Base-by-base conservation (phyloP, 1,139 yeast species). In the Saccharomyces pastorianus region DNA sequence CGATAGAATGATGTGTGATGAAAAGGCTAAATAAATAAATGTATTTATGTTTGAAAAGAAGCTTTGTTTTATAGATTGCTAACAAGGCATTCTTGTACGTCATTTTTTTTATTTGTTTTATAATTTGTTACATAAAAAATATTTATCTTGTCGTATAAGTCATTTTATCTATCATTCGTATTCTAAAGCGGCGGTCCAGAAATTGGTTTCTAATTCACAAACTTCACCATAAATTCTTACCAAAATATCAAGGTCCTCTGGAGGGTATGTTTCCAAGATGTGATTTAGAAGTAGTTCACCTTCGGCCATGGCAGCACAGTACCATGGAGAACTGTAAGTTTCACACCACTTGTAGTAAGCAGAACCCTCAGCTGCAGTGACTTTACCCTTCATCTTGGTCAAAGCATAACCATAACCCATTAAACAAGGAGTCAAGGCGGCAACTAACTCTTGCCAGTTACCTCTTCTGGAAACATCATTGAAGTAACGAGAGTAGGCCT, bases 341-440 rank as follows among this genome's bases (percentile, higher is more conserved):
- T 73, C 74, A 13, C 85, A 67, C 95, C 95, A 87, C 14, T 60
- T 61, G 7, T 74, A 68, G 56, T 73, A 73, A 64, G 81, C 84
- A 51, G 70, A 68, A 9, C 13, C 71, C 64, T 54, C 64, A 51
- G 42, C 56, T 2, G 60, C 61, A 1, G 64, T 58, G n/a, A 65
- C 62, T 6, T 53, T 41, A 23, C 59, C 55, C 32, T 62, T 52
- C 42, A 63, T 56, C 25, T 62, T 59, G 3, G 53, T 23, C 5
- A 67, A 55, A 4, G 80, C 81, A 54, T 80, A 78, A 42, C 79
- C 79, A 66, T 85, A 86, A 0, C 96, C 96, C 65, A 84, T 79
- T 48, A 86, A 71, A 68, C 96, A 88, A 0, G 96, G 95, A 2
- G 90, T 79, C 51, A 87, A 69, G 0, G 95, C 88, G 5, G 83